phyloP scores from a whole-genome alignment of 2,329 filamentous ascomycete genomes.

The Parasarocladium wereldwijsianum region DNA sequence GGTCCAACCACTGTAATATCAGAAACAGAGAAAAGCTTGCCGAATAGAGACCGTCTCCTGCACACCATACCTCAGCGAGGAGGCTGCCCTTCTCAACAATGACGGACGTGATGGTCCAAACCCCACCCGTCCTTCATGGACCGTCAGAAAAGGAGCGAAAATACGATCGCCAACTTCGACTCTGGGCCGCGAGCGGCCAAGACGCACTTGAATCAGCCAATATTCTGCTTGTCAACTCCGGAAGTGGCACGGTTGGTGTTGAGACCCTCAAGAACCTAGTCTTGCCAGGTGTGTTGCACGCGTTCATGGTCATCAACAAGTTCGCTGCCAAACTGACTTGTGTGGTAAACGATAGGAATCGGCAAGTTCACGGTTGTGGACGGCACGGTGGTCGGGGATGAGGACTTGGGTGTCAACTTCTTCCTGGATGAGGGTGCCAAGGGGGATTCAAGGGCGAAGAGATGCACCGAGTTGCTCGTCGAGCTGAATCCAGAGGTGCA shows the following conservation, averaged over 20 bases:
- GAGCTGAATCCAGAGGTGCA: slow-evolving; percentile 90
- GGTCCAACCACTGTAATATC: no score
- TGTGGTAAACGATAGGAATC: slow-evolving; percentile 59
- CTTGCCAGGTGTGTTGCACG: slow-evolving; percentile 47
- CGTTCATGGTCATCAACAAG: background rate
- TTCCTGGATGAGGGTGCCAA: slow-evolving; percentile 72
- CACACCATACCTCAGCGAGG: background rate
- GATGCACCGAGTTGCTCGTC: slow-evolving; percentile 59
- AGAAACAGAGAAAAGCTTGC: no score
- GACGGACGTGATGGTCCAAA: slow-evolving; percentile 16
- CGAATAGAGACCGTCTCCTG: no score
- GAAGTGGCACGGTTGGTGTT: slow-evolving; percentile 72
- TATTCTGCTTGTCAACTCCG: slow-evolving; percentile 80
- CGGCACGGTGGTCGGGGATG: slow-evolving; percentile 57
- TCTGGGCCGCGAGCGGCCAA: slow-evolving; percentile 91
- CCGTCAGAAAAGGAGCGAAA: slow-evolving; percentile 54
- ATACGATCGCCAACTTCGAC: slow-evolving; percentile 86
- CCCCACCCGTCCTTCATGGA: slow-evolving; percentile 24
- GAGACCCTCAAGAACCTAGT: slow-evolving; percentile 97
- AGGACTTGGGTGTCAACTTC: slow-evolving; percentile 91
- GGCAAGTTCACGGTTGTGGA: slow-evolving; percentile 88
- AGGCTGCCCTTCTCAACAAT: slow-evolving; percentile 10
- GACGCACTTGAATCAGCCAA: slow-evolving; percentile 80
- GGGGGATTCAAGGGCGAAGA: slow-evolving; percentile 64
- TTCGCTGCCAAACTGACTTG: background rate